Evolutionary conservation across 148 eudicot species (phyloP).

Genomic region (Euryodendron excelsum): DNA sequence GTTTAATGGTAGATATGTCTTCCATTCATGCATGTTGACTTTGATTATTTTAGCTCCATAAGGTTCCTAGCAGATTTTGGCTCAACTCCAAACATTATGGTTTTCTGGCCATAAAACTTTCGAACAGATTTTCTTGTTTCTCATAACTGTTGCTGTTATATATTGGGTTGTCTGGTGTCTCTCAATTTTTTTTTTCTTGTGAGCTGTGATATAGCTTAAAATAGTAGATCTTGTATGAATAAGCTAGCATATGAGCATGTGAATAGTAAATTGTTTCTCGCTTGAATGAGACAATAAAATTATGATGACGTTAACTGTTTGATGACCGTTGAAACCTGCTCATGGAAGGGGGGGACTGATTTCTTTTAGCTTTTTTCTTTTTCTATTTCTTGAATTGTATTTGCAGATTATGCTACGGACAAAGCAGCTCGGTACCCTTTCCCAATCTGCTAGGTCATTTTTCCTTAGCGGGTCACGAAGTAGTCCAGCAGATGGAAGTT

Average conservation of each 20-base stretch:
- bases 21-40: neutral
- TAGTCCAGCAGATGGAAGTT: constrained; percentile 73
- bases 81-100: neutral
- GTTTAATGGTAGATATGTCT: neutral
- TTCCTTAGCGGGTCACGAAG: constrained; percentile 52
- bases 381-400: neutral
- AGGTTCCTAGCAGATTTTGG: neutral
- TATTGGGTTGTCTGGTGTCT: neutral
- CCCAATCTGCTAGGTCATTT: constrained; percentile 58
- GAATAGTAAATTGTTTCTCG: constrained; percentile 1
- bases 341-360: neutral
- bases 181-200: neutral
- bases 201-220: neutral
- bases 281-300: neutral
- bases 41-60: neutral
- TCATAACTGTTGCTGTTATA: neutral
- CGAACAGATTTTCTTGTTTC: neutral
- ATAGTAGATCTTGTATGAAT: neutral
- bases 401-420: constrained; percentile 50
- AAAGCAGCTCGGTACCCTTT: constrained; percentile 55
- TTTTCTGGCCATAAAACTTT: neutral
- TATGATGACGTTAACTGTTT: neutral
- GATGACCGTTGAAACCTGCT: neutral
- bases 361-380: too few relatives aligned
- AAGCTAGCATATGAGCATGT: too few relatives aligned